Percentiles rank a stretch among this genome's conserved stretches.
Conservation (phyloP, 768 basidiomycete species). For the Termitomyces heimii region DNA sequence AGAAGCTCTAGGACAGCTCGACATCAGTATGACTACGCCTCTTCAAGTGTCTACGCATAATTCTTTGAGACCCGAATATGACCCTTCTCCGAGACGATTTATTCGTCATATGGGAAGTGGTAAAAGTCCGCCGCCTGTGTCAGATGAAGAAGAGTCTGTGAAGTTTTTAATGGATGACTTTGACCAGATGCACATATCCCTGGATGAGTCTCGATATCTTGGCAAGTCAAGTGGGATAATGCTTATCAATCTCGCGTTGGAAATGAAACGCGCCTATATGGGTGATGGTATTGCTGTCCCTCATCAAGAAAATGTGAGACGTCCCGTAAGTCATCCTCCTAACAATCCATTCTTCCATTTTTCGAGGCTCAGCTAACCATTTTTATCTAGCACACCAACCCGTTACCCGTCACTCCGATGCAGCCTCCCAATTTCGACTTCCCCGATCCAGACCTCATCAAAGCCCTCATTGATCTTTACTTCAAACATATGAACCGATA, state of each 20-base stretch:
- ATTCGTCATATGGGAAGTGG: slow-evolving; percentile 7
- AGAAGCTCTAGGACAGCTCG: slow-evolving; percentile 13
- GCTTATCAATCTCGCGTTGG: slow-evolving; percentile 45
- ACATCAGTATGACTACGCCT: background rate
- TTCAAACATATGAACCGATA: slow-evolving; percentile 53
- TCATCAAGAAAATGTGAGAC: background rate
- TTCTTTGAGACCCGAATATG: background rate
- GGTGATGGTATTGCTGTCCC: slow-evolving; percentile 15
- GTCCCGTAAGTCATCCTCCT: background rate
- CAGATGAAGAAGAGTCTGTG: slow-evolving; percentile 26
- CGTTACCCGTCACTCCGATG: slow-evolving; percentile 7
- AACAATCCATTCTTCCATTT: background rate
- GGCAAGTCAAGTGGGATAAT: slow-evolving; percentile 51
- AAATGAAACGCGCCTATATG: slow-evolving; percentile 49
- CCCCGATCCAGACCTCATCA: slow-evolving; percentile 47
- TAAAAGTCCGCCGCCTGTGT: slow-evolving; percentile 1
- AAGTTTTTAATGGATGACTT: slow-evolving; percentile 31
- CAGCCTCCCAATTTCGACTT: slow-evolving; percentile 28
- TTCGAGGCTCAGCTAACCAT: background rate
- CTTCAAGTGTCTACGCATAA: background rate
- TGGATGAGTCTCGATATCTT: slow-evolving; percentile 36
- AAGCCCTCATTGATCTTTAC: slow-evolving; percentile 53
- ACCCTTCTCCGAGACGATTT: slow-evolving; percentile 4
- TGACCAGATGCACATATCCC: slow-evolving; percentile 22
- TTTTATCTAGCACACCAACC: slow-evolving; percentile 23